These are phyloP conservation scores for Saccharomycopsis microspora DNA, from an alignment of 805 yeast genomes.

Conservation along the genomic window DNA sequence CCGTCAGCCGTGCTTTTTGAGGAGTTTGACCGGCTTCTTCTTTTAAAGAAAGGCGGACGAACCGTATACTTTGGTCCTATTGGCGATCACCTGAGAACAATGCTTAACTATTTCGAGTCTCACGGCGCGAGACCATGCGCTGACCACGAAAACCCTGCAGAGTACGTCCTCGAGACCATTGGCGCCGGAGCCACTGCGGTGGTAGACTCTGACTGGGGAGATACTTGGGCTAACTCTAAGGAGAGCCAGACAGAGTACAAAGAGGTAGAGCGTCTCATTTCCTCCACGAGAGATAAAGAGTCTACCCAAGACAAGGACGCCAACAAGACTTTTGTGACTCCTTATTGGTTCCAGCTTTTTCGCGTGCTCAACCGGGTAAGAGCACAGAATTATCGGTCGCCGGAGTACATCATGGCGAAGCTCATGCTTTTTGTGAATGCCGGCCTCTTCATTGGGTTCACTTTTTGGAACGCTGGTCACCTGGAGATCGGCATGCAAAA, in stretches of 20 bases:
- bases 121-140: conserved; percentile 56
- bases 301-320: background rate
- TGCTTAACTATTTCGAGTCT: conserved; percentile 50
- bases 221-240: conserved; percentile 41
- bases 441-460: conserved; percentile 61
- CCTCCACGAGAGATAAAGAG: too few species aligned
- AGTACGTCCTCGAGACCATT: conserved; percentile 58
- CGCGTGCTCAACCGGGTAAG: conserved; percentile 31
- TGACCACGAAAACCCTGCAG: conserved; percentile 58
- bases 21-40: conserved; percentile 34
- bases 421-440: conserved; percentile 35
- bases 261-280: conserved; percentile 19
- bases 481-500: conserved; percentile 45
- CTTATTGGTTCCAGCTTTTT: conserved; percentile 34
- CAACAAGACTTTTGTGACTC: conserved; percentile 29
- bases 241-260: conserved; percentile 22
- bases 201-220: conserved; percentile 45
- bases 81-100: conserved; percentile 40
- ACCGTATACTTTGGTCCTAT: conserved; percentile 55
- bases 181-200: conserved; percentile 70
- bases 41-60: conserved; percentile 39
- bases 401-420: conserved; percentile 52
- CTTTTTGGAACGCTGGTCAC: conserved; percentile 48
- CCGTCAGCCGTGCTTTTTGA: conserved; percentile 40
- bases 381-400: conserved; percentile 46